Conservation (phyloP, 169 alveolate genomes). For the Plasmodium knowlesi region DNA sequence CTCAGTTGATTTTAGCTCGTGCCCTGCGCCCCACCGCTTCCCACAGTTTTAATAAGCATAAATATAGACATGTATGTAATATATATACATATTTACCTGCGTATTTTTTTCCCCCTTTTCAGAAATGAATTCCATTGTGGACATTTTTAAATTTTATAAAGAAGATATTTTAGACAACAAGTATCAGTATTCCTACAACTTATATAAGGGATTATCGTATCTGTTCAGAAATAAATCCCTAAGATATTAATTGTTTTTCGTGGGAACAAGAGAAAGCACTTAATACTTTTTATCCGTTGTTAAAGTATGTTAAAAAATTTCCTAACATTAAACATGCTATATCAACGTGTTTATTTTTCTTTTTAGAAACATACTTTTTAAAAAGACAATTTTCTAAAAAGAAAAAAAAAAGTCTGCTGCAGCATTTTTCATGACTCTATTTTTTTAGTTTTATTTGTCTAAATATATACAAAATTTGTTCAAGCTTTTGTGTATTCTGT, state of each 20-base stretch:
- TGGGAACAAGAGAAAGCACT: background rate
- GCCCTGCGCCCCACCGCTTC: background rate
- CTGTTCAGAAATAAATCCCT: slow-evolving; percentile 53
- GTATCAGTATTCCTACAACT: slow-evolving; percentile 66
- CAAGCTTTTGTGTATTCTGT: slow-evolving; percentile 36
- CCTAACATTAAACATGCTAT: background rate
- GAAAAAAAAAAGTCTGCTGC: background rate
- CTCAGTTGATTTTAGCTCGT: background rate
- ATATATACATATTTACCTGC: slow-evolving; percentile 15
- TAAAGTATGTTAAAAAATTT: background rate
- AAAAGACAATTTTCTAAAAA: background rate
- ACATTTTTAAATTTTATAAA: slow-evolving; percentile 68
- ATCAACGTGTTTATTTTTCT: slow-evolving; percentile 3
- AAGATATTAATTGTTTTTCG: slow-evolving; percentile 25
- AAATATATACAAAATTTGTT: slow-evolving; percentile 32
- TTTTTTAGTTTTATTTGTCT: slow-evolving; percentile 71
- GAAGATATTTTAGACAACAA: slow-evolving; percentile 72
- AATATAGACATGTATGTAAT: background rate
- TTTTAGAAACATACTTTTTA: slow-evolving; percentile 22
- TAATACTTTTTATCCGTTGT: background rate
- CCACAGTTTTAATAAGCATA: background rate
- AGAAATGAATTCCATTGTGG: slow-evolving; percentile 75
- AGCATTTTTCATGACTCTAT: slow-evolving; percentile 10
- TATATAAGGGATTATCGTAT: slow-evolving; percentile 68
- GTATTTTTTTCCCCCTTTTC: background rate